Percentiles rank a stretch among this genome's conserved stretches.
phyloP scores from a whole-genome alignment of 495 filamentous ascomycete genomes.

The Bryoglossum gracile region DNA sequence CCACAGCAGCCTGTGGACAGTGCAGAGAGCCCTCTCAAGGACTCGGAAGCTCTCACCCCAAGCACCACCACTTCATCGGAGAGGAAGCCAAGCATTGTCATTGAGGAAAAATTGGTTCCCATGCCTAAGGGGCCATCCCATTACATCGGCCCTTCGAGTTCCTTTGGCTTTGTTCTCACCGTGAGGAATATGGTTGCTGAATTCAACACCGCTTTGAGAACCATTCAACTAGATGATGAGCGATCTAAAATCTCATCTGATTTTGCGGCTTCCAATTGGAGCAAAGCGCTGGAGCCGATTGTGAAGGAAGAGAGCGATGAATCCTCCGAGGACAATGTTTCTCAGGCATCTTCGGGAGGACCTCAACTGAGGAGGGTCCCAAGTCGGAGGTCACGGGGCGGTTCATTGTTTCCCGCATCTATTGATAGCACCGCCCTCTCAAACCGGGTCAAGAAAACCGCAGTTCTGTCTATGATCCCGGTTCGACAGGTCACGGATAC shows the following conservation, averaged over 20 bases:
- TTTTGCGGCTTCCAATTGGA: constrained; percentile 23
- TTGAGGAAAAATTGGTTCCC: constrained; percentile 23
- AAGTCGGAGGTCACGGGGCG: neutral
- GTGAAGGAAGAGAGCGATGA: constrained; percentile 18
- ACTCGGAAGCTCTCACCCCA: neutral
- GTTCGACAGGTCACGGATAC: constrained; percentile 28
- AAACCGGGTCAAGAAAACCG: constrained; percentile 9
- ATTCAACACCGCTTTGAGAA: constrained; percentile 19
- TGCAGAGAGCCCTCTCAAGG: constrained; percentile 12
- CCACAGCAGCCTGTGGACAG: neutral
- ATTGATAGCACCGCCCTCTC: constrained; percentile 3
- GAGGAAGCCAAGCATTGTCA: constrained; percentile 3
- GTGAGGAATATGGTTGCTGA: constrained; percentile 25
- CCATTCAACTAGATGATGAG: constrained; percentile 22
- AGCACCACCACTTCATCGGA: neutral
- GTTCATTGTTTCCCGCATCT: constrained; percentile 5
- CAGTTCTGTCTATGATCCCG: constrained; percentile 25
- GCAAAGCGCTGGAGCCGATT: constrained; percentile 24
- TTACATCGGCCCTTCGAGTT: constrained; percentile 26
- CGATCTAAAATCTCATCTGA: constrained; percentile 20
- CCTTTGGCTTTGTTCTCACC: constrained; percentile 23
- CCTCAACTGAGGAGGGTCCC: neutral
- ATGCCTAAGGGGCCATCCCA: constrained; percentile 22
- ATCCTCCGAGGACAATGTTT: constrained; percentile 15
- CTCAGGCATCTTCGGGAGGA: neutral